These are phyloP conservation scores for Kwoniella dejecticola DNA, from an alignment of 768 basidiomycete species.

Conservation along the genomic window DNA sequence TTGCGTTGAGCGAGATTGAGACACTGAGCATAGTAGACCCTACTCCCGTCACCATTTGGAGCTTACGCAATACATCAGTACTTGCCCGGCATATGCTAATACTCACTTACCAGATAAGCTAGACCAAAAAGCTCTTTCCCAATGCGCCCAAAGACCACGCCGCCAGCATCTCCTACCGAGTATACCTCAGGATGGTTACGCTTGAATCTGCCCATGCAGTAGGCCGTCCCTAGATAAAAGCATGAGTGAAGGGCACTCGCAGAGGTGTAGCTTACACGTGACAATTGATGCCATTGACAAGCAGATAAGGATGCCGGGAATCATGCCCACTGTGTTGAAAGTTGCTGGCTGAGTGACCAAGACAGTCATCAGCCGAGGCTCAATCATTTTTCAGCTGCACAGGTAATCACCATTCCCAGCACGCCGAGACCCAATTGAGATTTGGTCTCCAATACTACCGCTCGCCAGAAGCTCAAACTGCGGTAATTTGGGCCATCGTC, in stretches of 20 bases:
- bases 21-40: conserved; percentile 46
- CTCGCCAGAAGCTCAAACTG: conserved; percentile 23
- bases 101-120: not conserved
- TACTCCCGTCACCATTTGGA: not conserved
- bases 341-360: conserved; percentile 27
- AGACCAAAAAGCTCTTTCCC: not conserved
- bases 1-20: conserved; percentile 55
- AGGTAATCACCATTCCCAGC: conserved; percentile 24
- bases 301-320: conserved; percentile 18
- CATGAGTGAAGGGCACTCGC: too few species aligned
- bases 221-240: conserved; percentile 38
- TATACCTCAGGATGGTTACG: conserved; percentile 44
- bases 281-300: conserved; percentile 28
- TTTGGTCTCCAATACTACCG: conserved; percentile 34
- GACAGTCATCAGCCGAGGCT: not conserved
- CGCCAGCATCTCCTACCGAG: not conserved
- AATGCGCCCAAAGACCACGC: conserved; percentile 21
- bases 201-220: conserved; percentile 43
- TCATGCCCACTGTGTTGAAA: conserved; percentile 15
- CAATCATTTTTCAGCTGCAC: not conserved
- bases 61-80: conserved; percentile 3
- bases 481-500: conserved; percentile 31
- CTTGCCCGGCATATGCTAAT: not conserved
- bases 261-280: too few species aligned
- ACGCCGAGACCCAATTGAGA: conserved; percentile 39